A percentile compares a stretch with the other conserved stretches of the same genome.
These are phyloP conservation scores for Torulaspora quercuum DNA, from an alignment of 805 yeast species.

Conservation along the genomic window DNA sequence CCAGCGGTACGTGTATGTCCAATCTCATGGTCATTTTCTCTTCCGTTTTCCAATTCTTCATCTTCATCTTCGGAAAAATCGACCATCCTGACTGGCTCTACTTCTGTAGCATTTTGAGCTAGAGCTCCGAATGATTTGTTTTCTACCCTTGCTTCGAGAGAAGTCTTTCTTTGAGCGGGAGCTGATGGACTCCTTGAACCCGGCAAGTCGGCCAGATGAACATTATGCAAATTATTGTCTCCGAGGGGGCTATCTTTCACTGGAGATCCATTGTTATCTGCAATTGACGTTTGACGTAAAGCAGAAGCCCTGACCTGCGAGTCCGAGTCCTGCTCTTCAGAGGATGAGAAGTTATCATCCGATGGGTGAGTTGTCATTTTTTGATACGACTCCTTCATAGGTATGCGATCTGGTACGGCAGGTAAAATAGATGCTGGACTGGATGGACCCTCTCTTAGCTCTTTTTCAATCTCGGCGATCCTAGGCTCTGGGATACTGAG, in stretches of 20 bases:
- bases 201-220: conserved; percentile 34
- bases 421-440: conserved; percentile 37
- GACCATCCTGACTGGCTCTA: conserved; percentile 23
- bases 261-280: conserved; percentile 35
- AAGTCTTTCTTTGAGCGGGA: conserved; percentile 24
- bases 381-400: conserved; percentile 36
- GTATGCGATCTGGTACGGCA: conserved; percentile 33
- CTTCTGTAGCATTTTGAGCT: conserved; percentile 6
- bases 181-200: conserved; percentile 12
- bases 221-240: conserved; percentile 21
- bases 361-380: conserved; percentile 14
- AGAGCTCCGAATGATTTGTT: conserved; percentile 10
- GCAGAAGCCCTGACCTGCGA: conserved; percentile 10
- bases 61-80: conserved; percentile 27
- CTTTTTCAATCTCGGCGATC: conserved; percentile 40
- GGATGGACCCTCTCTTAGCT: conserved; percentile 40
- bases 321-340: conserved; percentile 20
- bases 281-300: conserved; percentile 33
- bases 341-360: conserved; percentile 17
- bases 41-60: conserved; percentile 16
- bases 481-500: conserved; percentile 44
- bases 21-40: not conserved
- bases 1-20: too few species aligned
- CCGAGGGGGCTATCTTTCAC: conserved; percentile 25
- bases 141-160: conserved; percentile 25